Base-by-base conservation (phyloP, 2,329 filamentous ascomycete species). In the Talaromyces islandicus region DNA sequence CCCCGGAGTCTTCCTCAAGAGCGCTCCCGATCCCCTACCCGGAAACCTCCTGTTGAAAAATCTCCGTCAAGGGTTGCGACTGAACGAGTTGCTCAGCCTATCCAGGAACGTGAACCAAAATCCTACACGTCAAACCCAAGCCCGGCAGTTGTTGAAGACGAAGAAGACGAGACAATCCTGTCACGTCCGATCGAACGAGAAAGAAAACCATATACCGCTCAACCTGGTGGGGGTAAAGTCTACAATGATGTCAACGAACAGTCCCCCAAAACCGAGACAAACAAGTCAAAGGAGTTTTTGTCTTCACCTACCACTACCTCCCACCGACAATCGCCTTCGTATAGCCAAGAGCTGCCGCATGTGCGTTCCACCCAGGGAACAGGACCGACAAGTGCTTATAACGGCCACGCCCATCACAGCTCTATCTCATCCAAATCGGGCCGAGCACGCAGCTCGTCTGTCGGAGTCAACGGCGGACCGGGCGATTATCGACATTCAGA, bases 141-240 rank as follows among this genome's bases (percentile, higher is more conserved):
- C 11, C 69, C 65, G 5, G 73, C 71, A n/a, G 68, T 71, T 5
- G 69, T 77, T 14, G 72, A 75, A 19, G 76, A 73, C 14, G 64
- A 71, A n/a, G 76, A 79, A 52, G 69, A 76, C 14, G 70, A 71
- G 6, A 66, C 69, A 1, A 70, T 75, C 1, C 71, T 78, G 0
- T 69, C 77, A 0, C 75, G 80, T 0, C 83, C 83, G 1, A 82
- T 88, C 53, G 87, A 89, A 67, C 82, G 87, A 6, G 83, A 88
- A 66, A 78, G 87, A 41, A 84, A 88, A 62, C 87, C 87, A 0
- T 89, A 89, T 66, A 77, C 74, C 27, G 82, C 81, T 1, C 81
- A 82, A 25, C 84, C 85, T 17, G 85, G 85, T 10, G 77, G 74
- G 27, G 86, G 85, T 7, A 88, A 86, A 69, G 70, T 77, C 3